Base-by-base conservation (phyloP, 495 filamentous ascomycete species). In the Pyronema omphalodes region DNA sequence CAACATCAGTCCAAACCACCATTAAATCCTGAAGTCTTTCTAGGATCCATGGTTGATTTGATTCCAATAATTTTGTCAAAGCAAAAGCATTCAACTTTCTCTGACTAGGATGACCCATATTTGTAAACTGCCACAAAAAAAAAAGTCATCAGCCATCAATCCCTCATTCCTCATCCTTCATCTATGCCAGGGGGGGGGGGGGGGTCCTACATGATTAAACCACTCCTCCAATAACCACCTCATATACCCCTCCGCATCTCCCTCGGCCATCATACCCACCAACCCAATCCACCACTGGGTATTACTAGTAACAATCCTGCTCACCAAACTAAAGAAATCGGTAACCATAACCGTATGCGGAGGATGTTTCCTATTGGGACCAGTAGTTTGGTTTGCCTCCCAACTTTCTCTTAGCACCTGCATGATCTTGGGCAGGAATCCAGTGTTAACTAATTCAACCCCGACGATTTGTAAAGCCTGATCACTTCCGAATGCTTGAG, bases 51-150 rank as follows among this genome's bases (percentile, higher is more conserved):
- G 44, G 40, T 58, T 57, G 77, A 56, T 54, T 75, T 66, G 29
- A 55, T 57, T 84, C 79, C 11, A 89, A 76, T 23, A 95, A 73
- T 37, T 82, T 76, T 7, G 91, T 93, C 17, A 95, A 73, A 6
- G 78, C 89, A 3, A 98, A 74, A 45, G 76, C 79, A 57, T 81
- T 83, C 9, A 95, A 73, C 67, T 98, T 98, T 67, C 83, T 78
- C 41, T 80, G 74, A 35, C 74, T 78, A 4, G 76, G 71, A 65
- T 86, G 79, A 40, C 76, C 79, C 66, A 93, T 86, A 64, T 77
- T 81, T 60, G 91, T 84, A 60, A 93, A 85, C 63, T 66, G 39
- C 4, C 12, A 8, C 19, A 1, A 35, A 34, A 40, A 33, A 1
- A 1, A 35, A 34, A 40, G 5, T 18, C 1, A 37, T 40, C 23